Evolutionary conservation across 106 monocot genomes (phyloP), one percentile per base, ranked within the genome.

Genomic region (Dioscorea alata): DNA sequence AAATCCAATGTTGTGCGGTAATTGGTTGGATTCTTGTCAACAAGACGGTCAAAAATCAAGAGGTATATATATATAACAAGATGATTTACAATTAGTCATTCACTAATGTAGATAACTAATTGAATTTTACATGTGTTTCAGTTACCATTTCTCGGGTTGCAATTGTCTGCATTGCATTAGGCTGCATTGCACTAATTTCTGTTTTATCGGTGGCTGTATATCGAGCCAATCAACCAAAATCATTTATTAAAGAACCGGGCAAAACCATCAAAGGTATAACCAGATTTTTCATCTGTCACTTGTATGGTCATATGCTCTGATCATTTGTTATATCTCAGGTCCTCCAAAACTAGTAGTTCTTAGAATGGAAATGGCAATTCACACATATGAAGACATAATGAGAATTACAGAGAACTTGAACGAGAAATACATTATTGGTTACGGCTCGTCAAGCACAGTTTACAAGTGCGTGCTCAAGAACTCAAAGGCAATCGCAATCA

Each of bases 371-470:
- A 83, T 99, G 79, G 92, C 99, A 23, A 75, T 90, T 35, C 84
- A 93, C 62, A 83, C 92, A 17, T 99, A 99, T 13, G 99, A 93
- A 18, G 92, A 93, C 54, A 90, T 99, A 17, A 99, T 93, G 99
- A 71, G 79, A 51, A 65, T 83, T 13, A 99, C 99, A 1, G 93
- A 93, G 42, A 90, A 99, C 57, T 73, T 99, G 63, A 88, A 81
- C 60, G 99, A 99, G 73, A 93, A 99, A 60, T 83, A 93, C 63
- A 85, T 90, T 14, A 85, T 99, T 19, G 99, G 99, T 17, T 84
- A 88, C 56, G 99, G 99, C 12, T 85, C 99, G 17, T 93, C 99
- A 50, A 93, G 99, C 72, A 89, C 89, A 9, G 99, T 99, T 1
- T 99, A 99, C 68, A 87, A 88, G 63, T 93, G 92, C 68, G 75